Evolutionary conservation across 371 early-diverging fungal genomes (phyloP), one percentile per base, ranked within the genome.

Genomic region (Racocetra persica): DNA sequence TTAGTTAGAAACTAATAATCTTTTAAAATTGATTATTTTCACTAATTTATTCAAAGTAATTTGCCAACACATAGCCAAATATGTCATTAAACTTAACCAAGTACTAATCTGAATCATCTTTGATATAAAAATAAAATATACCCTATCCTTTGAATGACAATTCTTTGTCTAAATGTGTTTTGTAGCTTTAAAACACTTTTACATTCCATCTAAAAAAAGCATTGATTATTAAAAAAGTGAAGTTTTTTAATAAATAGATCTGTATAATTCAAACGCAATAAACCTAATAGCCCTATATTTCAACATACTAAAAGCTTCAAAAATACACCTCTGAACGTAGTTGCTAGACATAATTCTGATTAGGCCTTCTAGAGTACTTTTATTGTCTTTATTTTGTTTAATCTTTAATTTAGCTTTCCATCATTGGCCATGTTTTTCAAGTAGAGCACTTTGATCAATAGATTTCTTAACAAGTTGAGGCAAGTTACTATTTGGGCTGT

Each of bases 61-160:
- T 92, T 80, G 90, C 88, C 66, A 95, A 95, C 54, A 93, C 91
- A 78, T 94, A 88, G 5, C 96, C 96, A 69, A 89, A 89, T 1
- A 87, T 81, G 60, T 87, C 88, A 26, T 82, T 84, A 36, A 87
- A 82, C 73, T 87, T 90, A 13, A 93, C 93, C 81, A 94, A 88
- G 82, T 86, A 90, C 96, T 95, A 96, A 83, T 94, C 94, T 18
- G 91, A 93, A 81, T 95, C 96, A 60, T 92, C 93, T 66, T 89
- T 91, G 63, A 93, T 91, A 77, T 91, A 90, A 38, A 95, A 82
- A 70, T 91, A 87, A 84, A 93, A 87, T 49, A 89, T 84, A 62
- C 94, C 94, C 22, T 93, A 95, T 83, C 94, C 95, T 22, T 81
- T 81, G 77, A 97, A 89, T 11, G 91, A 85, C 55, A 95, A 84